Conservation (phyloP, 2,329 filamentous ascomycete species). For the Ascochyta fabae region DNA sequence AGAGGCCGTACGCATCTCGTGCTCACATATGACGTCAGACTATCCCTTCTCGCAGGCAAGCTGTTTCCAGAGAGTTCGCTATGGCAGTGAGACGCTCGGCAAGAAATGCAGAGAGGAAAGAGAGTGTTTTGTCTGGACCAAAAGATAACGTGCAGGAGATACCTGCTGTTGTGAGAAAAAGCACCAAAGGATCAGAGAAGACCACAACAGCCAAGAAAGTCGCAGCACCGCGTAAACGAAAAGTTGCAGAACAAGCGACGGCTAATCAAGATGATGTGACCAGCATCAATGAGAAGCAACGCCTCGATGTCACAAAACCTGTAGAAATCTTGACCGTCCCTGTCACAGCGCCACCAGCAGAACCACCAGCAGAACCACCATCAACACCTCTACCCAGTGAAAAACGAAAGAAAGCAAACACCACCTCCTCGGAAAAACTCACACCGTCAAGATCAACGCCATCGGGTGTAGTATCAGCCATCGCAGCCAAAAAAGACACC, state of each 20-base stretch:
- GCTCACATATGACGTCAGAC: slow-evolving; percentile 33
- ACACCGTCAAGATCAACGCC: slow-evolving; percentile 54
- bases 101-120: slow-evolving; percentile 49
- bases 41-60: slow-evolving; percentile 4
- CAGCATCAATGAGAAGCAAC: not conserved
- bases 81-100: slow-evolving; percentile 63
- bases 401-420: slow-evolving; percentile 23
- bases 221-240: slow-evolving; percentile 27
- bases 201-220: slow-evolving; percentile 7
- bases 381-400: slow-evolving; percentile 44
- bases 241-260: slow-evolving; percentile 16
- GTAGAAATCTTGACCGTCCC: not conserved
- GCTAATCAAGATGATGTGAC: no score
- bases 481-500: not conserved
- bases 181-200: not conserved
- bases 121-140: not conserved
- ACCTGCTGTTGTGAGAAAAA: not conserved
- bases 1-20: not conserved
- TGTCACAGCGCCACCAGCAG: slow-evolving; percentile 12
- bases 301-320: not conserved
- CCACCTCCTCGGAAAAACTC: slow-evolving; percentile 26
- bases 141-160: not conserved
- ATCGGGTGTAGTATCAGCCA: slow-evolving; percentile 45
- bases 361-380: slow-evolving; percentile 20
- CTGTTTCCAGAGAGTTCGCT: slow-evolving; percentile 14